Base-by-base conservation (phyloP, 2,329 filamentous ascomycete genomes). In the Sclerotinia glacialis region DNA sequence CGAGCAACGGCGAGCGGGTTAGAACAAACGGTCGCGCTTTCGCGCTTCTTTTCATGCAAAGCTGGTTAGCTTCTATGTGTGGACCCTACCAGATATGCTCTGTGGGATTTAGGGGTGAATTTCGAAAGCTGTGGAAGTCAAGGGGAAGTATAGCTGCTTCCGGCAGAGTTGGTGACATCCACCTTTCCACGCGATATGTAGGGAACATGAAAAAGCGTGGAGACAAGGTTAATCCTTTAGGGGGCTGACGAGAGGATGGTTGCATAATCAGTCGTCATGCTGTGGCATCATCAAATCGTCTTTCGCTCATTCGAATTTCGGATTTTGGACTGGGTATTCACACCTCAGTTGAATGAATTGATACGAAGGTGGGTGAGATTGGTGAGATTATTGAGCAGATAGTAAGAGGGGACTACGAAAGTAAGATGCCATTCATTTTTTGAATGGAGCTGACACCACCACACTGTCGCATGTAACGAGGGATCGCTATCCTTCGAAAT, bases 141-240 rank as follows among this genome's bases (percentile, higher is more conserved):
- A 59, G 42, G 64, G 64, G 64, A 66, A 62, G 49, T 26, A 53
- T 61, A 46, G 56, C 55, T 56, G 31, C 63, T 65, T 65, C 63
- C 63, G 44, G 53, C 18, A 50, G 44, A 58, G 52, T 65, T 34
- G 12, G 63, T 65, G 53, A 59, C 54, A 60, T 65, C 63, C 54
- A 65, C 63, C 28, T 46, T 60, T 65, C 54, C 63, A 60, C 54
- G 63, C 63, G 63, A 60, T 54, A 50, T 49, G 63, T 60, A 60
- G 63, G 61, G 49, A n/a, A 44, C 46, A 47, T 18, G 44, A 40
- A 40, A 54, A 44, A 49, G 53, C 63, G 53, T 65, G 63, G 63
- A 54, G 47, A 59, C 63, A 65, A 55, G 63, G 63, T 40, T 28
- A 31, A 37, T 23, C 53, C 44, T 65, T 49, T 47, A 59, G 53